A percentile compares a stretch with the other conserved stretches of the same genome.
Conservation (phyloP, 805 yeast species). For the Yarrowia phangngaensis region DNA sequence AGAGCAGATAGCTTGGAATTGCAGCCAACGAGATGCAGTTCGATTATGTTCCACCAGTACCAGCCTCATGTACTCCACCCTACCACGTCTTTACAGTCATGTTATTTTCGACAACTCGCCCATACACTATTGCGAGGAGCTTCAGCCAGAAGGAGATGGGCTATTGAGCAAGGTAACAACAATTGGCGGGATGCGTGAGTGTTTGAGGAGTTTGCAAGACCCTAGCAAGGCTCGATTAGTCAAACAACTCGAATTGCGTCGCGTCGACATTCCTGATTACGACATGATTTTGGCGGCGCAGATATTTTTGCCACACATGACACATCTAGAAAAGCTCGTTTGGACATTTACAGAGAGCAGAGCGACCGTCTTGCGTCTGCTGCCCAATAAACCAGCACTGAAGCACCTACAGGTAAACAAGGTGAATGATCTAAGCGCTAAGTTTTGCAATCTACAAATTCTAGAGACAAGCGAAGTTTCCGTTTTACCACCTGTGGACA, state of each 20-base stretch:
- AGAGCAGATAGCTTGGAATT: slow-evolving; percentile 33
- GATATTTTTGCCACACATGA: slow-evolving; percentile 32
- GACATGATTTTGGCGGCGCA: slow-evolving; percentile 31
- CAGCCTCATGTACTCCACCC: slow-evolving; percentile 31
- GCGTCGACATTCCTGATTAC: slow-evolving; percentile 34
- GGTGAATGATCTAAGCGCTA: slow-evolving; percentile 2
- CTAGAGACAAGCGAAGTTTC: slow-evolving; percentile 12
- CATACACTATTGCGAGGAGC: slow-evolving; percentile 32
- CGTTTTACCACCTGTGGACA: background rate
- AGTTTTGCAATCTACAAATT: background rate
- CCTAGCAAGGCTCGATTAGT: slow-evolving; percentile 34
- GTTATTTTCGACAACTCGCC: slow-evolving; percentile 38
- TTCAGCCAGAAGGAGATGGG: slow-evolving; percentile 17
- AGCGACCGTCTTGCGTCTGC: background rate
- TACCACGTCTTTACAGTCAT: slow-evolving; percentile 35
- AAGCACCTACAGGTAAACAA: slow-evolving; percentile 2
- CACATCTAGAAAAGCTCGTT: slow-evolving; percentile 32
- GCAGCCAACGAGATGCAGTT: slow-evolving; percentile 39
- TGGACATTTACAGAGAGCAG: slow-evolving; percentile 32
- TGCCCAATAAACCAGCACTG: slow-evolving; percentile 1
- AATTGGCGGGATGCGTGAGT: slow-evolving; percentile 37
- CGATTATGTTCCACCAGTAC: slow-evolving; percentile 35
- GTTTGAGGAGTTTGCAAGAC: slow-evolving; percentile 34
- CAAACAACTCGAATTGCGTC: slow-evolving; percentile 31
- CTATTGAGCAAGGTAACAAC: slow-evolving; percentile 35